Evolutionary conservation across 768 basidiomycete species (phyloP), one percentile per base, ranked within the genome.

Genomic region (Lactarius pseudohatsudake): DNA sequence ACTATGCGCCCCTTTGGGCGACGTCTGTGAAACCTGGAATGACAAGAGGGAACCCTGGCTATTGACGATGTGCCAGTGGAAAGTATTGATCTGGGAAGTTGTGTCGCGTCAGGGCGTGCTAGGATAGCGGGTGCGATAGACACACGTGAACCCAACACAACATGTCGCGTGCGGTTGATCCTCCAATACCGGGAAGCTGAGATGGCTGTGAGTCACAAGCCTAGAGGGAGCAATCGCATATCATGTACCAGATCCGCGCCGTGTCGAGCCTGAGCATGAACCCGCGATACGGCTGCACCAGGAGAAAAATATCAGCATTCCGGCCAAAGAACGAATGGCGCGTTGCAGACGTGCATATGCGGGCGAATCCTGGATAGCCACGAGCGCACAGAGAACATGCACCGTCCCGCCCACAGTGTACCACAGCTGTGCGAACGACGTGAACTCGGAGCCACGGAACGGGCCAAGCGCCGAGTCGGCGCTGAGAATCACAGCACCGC

Each of bases 341-440:
- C 22, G 4, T 3, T 22, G 10, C 22, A 9, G 61, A 73, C 78
- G 57, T 59, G 81, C 80, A 69, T 84, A 85, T 1, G 80, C 80
- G 40, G 85, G 84, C 3, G 73, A 55, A 64, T 86, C 86, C 8
- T 58, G 64, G 59, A 86, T 81, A 0, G 69, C 34, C 7, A 83
- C 65, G 0, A 81, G 83, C 0, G 78, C 79, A 2, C 76, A 61
- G 55, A 81, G 68, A 0, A 76, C 77, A 32, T 85, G 84, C 28
- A 73, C 77, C 58, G 64, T 63, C 0, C 66, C 75, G 2, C 55
- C 47, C 53, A 75, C 69, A n/a, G 77, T 73, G 68, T 82, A 87
- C 77, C 83, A 85, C 16, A 87, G 69, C 71, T 85, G 84, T 30
- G 76, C 73, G 70, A 87, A 87, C 2, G 85, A 86, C 2, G 82